phyloP scores from a whole-genome alignment of 345 rosid genomes.

The Gossypium sturtianum region DNA sequence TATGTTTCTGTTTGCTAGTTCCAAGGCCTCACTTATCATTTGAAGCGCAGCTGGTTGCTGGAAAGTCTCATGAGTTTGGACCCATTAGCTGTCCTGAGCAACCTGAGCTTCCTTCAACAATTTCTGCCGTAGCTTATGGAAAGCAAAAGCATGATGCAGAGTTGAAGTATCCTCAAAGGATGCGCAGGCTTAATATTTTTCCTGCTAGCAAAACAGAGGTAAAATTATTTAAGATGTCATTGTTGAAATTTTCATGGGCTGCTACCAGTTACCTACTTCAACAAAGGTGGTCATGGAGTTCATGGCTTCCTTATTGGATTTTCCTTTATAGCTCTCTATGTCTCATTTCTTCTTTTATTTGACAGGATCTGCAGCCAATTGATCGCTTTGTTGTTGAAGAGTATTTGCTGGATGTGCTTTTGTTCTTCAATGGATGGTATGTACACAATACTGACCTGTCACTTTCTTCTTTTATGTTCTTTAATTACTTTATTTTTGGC shows the following conservation, averaged over 20 bases:
- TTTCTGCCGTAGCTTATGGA: constrained; percentile 47
- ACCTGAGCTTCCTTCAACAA: constrained; percentile 50
- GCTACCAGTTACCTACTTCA: neutral
- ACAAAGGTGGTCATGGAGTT: neutral
- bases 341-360: constrained; percentile 16
- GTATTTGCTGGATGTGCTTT: constrained; percentile 86
- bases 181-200: constrained; percentile 82
- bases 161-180: constrained; percentile 82
- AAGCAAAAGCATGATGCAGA: constrained; percentile 83
- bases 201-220: constrained; percentile 84
- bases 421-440: constrained; percentile 94
- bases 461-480: neutral
- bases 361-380: constrained; percentile 89
- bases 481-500: neutral
- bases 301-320: neutral
- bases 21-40: constrained; percentile 95
- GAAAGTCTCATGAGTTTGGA: constrained; percentile 76
- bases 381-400: constrained; percentile 95
- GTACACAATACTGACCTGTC: constrained; percentile 23
- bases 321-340: constrained; percentile 7
- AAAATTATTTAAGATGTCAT: neutral
- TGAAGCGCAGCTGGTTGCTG: constrained; percentile 98
- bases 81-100: constrained; percentile 73
- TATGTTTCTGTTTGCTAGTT: constrained; percentile 42
- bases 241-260: neutral